These are phyloP conservation scores for Scedosporium dehoogii DNA, from an alignment of 2,329 filamentous ascomycete genomes.

Conservation along the genomic window DNA sequence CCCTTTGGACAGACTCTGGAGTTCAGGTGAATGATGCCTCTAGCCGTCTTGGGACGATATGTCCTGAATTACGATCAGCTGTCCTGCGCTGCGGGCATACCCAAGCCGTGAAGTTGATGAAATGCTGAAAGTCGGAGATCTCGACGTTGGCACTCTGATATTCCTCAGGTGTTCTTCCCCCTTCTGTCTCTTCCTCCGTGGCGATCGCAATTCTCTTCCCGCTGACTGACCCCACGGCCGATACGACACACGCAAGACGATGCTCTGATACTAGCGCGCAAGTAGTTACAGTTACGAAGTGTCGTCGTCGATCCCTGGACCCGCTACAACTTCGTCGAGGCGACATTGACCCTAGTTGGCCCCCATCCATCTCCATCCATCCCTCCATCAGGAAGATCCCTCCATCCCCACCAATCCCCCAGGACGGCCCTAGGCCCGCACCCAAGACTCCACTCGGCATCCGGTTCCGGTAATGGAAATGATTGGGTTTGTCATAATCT, in stretches of 20 bases:
- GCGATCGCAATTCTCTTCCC: neutral
- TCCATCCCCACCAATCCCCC: neutral
- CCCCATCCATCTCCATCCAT: neutral
- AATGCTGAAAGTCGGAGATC: neutral
- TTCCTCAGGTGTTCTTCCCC: neutral
- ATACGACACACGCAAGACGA: no score
- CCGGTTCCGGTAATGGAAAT: neutral
- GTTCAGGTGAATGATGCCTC: no score
- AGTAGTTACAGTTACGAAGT: neutral
- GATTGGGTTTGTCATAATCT: neutral
- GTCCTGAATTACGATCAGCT: no score
- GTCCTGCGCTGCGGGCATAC: no score
- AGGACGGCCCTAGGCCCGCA: neutral
- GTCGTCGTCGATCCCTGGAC: neutral
- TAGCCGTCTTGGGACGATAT: neutral
- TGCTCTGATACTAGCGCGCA: neutral
- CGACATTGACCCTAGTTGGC: neutral
- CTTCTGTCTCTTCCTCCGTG: neutral
- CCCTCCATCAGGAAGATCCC: neutral
- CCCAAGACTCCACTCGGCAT: neutral
- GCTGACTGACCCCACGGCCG: neutral
- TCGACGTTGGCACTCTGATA: neutral
- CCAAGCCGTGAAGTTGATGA: no score
- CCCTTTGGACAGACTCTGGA: neutral
- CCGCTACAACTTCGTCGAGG: neutral